Evolutionary conservation across 2,329 filamentous ascomycete species (phyloP).

Genomic region (Delphinella strobiligena): DNA sequence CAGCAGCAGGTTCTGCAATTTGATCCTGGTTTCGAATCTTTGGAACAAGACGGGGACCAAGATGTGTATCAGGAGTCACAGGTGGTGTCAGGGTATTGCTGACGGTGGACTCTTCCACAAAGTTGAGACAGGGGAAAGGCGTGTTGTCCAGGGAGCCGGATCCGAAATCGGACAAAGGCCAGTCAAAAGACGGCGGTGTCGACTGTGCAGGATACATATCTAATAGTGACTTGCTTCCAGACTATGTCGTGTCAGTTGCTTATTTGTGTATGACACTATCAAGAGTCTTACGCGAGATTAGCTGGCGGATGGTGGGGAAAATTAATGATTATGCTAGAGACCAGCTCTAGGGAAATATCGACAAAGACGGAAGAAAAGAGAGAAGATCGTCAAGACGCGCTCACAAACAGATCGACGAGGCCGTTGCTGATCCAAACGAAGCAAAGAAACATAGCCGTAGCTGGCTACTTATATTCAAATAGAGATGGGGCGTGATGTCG

Average conservation of each 20-base stretch:
- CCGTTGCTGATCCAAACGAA: neutral
- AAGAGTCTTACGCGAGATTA: neutral
- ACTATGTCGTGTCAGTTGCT: neutral
- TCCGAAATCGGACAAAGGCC: neutral
- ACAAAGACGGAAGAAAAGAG: neutral
- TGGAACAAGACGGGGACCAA: conserved; percentile 18
- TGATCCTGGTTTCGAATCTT: conserved; percentile 17
- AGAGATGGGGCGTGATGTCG: neutral
- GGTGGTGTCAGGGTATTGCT: neutral
- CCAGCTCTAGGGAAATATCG: neutral
- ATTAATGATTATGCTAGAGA: neutral
- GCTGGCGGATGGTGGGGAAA: too few species aligned
- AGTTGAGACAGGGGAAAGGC: too few species aligned
- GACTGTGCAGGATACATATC: neutral
- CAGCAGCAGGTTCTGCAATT: conserved; percentile 17
- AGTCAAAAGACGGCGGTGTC: neutral
- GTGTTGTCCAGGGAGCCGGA: too few species aligned
- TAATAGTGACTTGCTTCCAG: neutral
- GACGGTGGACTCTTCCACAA: too few species aligned
- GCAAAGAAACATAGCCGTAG: neutral
- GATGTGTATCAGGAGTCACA: neutral
- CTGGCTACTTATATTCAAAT: neutral
- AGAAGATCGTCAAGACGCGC: neutral
- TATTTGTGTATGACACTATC: neutral
- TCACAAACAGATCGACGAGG: neutral